Conservation (phyloP, 2,329 filamentous ascomycete species). For the Cladophialophora bantiana region DNA sequence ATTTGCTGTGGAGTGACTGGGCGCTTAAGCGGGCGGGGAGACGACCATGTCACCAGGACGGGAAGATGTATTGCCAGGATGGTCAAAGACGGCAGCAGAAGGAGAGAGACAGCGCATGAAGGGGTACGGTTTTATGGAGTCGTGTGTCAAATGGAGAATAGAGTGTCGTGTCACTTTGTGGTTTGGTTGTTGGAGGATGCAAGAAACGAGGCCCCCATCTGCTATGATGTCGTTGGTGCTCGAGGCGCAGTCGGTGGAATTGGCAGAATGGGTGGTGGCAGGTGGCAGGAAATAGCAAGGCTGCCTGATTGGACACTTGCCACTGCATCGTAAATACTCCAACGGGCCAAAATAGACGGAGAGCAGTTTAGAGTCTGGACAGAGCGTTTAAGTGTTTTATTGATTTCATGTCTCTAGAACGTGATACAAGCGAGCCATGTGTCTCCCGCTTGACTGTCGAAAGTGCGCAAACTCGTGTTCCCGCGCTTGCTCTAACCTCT, state of each 20-base stretch:
- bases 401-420: neutral
- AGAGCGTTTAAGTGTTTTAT: neutral
- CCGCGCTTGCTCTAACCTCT: neutral
- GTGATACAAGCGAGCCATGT: neutral
- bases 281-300: slow-evolving; percentile 28
- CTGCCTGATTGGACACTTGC: slow-evolving; percentile 2
- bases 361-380: neutral
- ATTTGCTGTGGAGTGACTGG: slow-evolving; percentile 25
- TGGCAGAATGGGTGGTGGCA: slow-evolving; percentile 3
- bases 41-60: slow-evolving; percentile 23
- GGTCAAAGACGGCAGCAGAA: neutral
- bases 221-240: slow-evolving; percentile 33
- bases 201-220: slow-evolving; percentile 5
- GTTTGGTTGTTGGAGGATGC: slow-evolving; percentile 11
- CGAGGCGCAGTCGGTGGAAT: slow-evolving; percentile 27
- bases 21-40: slow-evolving; percentile 30
- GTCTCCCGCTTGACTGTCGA: neutral
- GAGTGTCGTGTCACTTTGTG: slow-evolving; percentile 29
- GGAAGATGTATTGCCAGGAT: slow-evolving; percentile 5
- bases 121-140: neutral
- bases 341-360: neutral
- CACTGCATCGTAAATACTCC: neutral
- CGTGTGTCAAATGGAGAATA: neutral
- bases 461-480: neutral
- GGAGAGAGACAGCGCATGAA: neutral